phyloP scores from a whole-genome alignment of 352 stramenopile species.

The Phytopythium sindhum region DNA sequence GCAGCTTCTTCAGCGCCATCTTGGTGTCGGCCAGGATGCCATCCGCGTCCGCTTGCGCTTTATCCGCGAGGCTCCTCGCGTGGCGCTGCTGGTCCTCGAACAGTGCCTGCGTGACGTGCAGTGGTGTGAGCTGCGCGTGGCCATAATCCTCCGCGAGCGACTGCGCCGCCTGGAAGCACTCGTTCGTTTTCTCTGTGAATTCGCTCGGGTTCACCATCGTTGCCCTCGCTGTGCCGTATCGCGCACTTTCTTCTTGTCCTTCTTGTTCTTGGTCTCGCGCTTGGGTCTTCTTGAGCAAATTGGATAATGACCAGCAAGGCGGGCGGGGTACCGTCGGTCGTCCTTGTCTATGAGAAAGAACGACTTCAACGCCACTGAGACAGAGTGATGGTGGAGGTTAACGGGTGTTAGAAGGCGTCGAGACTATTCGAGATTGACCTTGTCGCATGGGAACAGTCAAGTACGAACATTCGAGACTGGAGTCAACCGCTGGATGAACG shows the following conservation, averaged over 20 bases:
- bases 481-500: background rate
- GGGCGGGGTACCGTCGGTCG: background rate
- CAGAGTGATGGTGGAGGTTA: conserved; percentile 8
- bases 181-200: conserved; percentile 79
- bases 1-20: conserved; percentile 60
- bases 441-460: background rate
- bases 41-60: conserved; percentile 45
- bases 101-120: conserved; percentile 65
- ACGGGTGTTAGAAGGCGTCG: conserved; percentile 4
- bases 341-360: background rate
- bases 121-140: conserved; percentile 73
- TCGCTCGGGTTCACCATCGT: conserved; percentile 67
- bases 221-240: conserved; percentile 9
- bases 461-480: conserved; percentile 4
- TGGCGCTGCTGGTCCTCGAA: conserved; percentile 64
- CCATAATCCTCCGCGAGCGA: conserved; percentile 59
- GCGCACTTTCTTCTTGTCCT: conserved; percentile 9
- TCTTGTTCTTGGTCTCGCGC: conserved; percentile 10
- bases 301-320: conserved; percentile 16
- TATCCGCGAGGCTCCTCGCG: conserved; percentile 44
- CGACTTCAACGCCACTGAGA: conserved; percentile 14
- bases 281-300: conserved; percentile 22
- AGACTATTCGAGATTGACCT: background rate
- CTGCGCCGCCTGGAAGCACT: conserved; percentile 46
- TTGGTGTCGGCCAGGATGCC: conserved; percentile 46